Evolutionary conservation across 176 grass and related monocot genomes (phyloP), one percentile per base, ranked within the genome.

Genomic region (Ensete ventricosum): DNA sequence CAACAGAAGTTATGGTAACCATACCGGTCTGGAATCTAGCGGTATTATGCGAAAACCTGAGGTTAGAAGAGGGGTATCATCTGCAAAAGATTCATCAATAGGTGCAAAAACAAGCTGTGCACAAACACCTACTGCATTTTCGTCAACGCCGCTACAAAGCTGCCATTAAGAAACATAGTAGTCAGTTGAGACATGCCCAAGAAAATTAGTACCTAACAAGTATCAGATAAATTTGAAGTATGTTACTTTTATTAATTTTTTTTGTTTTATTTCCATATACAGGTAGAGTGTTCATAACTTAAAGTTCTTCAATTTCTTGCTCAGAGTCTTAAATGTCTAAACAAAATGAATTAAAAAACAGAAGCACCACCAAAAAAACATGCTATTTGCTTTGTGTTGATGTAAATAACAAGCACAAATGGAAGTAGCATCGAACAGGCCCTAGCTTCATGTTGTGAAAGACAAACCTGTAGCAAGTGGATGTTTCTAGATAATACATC

Each of bases 41-140:
- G 89, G 93, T 73, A 87, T 96, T 22, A 96, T 85, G 34, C 89
- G 85, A 74, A 96, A 96, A 27, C 93, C 93, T 1, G 93, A 96
- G 3, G 93, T 83, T 20, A 96, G 81, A 11, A 96, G 78, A 34
- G 89, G 87, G 21, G 87, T 85, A 72, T 96, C 93, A 83, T 92
- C 93, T 79, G 89, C 89, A 22, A 96, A 96, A 72, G 93, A 92
- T 82, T 92, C 93, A 74, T 96, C 93, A 59, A 96, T 96, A 16
- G 89, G 93, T 50, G 93, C 93, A 90, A 96, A 96, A 0, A 92
- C 87, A 71, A 96, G 89, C 85, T 92, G 87, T 9, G 93, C 87
- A 77, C 89, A 96, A 23, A 89, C 89, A 85, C 93, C 93, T 50
- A 82, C 84, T 19, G 87, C 82, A 82, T 86, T 96, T 69, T 96